Evolutionary conservation across 768 basidiomycete genomes (phyloP).

Genomic region (Suillus subaureus): DNA sequence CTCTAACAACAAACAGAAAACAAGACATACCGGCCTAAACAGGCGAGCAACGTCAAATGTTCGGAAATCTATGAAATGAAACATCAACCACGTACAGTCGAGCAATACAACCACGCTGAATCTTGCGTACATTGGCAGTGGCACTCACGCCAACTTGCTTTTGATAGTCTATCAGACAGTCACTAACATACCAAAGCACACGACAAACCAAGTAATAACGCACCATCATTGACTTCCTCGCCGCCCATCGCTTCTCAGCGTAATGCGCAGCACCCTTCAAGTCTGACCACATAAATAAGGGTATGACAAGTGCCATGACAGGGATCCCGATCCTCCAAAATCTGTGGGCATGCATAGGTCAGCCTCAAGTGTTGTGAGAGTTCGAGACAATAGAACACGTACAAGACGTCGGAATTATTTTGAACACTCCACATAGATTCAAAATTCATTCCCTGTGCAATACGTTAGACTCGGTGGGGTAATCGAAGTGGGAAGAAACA

Average conservation of each 20-base stretch:
- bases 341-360: constrained; percentile 35
- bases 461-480: constrained; percentile 22
- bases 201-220: constrained; percentile 13
- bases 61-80: background rate
- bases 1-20: background rate
- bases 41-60: background rate
- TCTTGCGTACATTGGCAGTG: background rate
- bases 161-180: background rate
- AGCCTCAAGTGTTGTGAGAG: background rate
- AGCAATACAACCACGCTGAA: background rate
- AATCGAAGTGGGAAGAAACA: constrained; percentile 25
- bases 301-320: constrained; percentile 53
- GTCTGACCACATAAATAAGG: constrained; percentile 44
- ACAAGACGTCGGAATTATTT: constrained; percentile 50
- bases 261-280: constrained; percentile 48
- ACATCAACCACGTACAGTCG: background rate
- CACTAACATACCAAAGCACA: too few species aligned
- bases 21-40: background rate
- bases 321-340: constrained; percentile 72
- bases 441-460: constrained; percentile 68
- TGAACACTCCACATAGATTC: constrained; percentile 50
- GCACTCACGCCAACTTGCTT: background rate
- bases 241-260: constrained; percentile 42
- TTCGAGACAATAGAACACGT: constrained; percentile 18
- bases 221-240: constrained; percentile 35